Base-by-base conservation (phyloP, 768 basidiomycete genomes). In the Pleurotus pulmonarius region DNA sequence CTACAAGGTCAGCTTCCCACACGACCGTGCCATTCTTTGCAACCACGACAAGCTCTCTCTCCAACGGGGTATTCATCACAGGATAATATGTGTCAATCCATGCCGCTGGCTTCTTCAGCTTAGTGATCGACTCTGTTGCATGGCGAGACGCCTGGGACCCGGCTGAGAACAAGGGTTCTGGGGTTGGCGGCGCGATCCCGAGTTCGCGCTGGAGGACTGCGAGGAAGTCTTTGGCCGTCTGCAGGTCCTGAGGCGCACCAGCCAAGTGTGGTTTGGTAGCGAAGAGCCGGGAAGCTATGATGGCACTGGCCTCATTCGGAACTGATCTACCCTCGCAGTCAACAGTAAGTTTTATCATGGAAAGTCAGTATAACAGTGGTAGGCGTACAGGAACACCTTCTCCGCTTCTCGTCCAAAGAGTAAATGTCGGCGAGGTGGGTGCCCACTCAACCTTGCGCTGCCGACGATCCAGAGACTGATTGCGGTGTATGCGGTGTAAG, bases 11-110 rank as follows among this genome's bases (percentile, higher is more conserved):
- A 3, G 90, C 90, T 15, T 75, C 70, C 84, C 87, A 85, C 9
- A 74, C 63, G 2, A 75, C 68, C 4, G 70, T 66, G 13, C 80
- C 82, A 40, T 81, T 76, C 5, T 77, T 77, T 46, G 74, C 79
- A 22, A 86, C 62, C 18, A 87, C 77, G 51, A 83, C 76, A 16
- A 89, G 69, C 52, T 77, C 75, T 38, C 79, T 73, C 41, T 81
- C 75, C 24, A 88, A 70, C 15, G 88, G 87, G 4, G 75, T 80
- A 70, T 90, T 89, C 73, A 91, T 75, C 29, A 87, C 72, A 12
- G 90, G 88, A 69, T 86, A 92, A 71, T 92, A 92, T 34, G 75
- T 75, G 56, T 82, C 82, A 58, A 88, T 83, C 86, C 86, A 88
- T 56, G 80, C 85, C 8, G 63, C 68, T 1, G 82, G 79, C 13